Evolutionary conservation across 306 rosid genomes (phyloP).

Genomic region (Alnus rubra): DNA sequence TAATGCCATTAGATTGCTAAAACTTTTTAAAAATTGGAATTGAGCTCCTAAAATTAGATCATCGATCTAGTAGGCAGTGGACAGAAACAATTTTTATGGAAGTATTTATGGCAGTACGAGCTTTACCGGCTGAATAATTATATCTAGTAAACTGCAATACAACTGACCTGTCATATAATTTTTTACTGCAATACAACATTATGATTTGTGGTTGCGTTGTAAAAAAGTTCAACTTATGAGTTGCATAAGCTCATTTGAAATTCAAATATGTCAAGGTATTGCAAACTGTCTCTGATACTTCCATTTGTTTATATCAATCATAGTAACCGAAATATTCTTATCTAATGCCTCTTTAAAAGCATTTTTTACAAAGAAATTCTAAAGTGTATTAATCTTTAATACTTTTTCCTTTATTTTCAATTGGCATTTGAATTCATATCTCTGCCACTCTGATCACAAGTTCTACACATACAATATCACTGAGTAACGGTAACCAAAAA

Average conservation of each 20-base stretch:
- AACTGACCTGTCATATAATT: too few relatives aligned
- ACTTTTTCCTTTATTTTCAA: not conserved
- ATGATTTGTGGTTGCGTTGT: not conserved
- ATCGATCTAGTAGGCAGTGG: too few relatives aligned
- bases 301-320: constrained; percentile 1
- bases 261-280: not conserved
- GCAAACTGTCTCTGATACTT: not conserved
- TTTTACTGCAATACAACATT: too few relatives aligned
- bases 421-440: not conserved
- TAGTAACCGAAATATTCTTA: constrained; percentile 11
- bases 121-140: too few relatives aligned
- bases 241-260: not conserved
- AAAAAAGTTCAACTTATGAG: not conserved
- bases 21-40: not conserved
- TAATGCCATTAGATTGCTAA: not conserved
- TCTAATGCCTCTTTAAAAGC: constrained; percentile 33
- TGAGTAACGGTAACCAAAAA: constrained; percentile 28
- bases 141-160: too few relatives aligned
- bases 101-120: too few relatives aligned
- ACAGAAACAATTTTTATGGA: not conserved
- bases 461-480: not conserved
- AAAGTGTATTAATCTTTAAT: constrained; percentile 17
- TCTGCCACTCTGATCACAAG: not conserved
- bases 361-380: not conserved
- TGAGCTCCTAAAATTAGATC: not conserved